Evolutionary conservation across 1,139 yeast species (phyloP).

Genomic region (Kurtzmaniella quercitrusa): DNA sequence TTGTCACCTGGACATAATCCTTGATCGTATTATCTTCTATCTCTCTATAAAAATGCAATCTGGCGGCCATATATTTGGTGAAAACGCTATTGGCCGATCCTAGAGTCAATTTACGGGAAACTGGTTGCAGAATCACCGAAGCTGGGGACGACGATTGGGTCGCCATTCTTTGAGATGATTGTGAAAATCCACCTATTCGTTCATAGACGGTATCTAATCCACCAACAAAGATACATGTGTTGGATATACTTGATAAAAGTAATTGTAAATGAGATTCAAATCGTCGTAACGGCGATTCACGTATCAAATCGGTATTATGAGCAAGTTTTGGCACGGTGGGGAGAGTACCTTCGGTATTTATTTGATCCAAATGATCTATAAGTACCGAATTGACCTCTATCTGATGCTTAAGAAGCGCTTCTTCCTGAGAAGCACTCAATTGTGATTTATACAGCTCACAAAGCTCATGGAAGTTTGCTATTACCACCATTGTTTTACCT

Average conservation of each 20-base stretch:
- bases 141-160: neutral
- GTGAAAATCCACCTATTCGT: constrained; percentile 6
- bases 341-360: constrained; percentile 20
- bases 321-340: constrained; percentile 30
- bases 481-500: constrained; percentile 17
- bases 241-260: constrained; percentile 15
- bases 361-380: constrained; percentile 17
- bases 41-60: constrained; percentile 33
- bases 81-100: constrained; percentile 3
- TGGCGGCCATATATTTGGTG: constrained; percentile 17
- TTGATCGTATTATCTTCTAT: constrained; percentile 9
- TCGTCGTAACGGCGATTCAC: constrained; percentile 30
- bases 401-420: constrained; percentile 30
- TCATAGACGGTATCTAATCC: constrained; percentile 27
- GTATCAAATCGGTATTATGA: constrained; percentile 24
- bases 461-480: constrained; percentile 34
- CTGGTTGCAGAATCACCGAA: neutral
- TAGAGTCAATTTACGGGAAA: neutral
- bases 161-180: neutral
- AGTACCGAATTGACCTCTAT: constrained; percentile 22
- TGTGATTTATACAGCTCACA: constrained; percentile 35
- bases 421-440: constrained; percentile 32
- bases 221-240: constrained; percentile 28
- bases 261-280: constrained; percentile 28
- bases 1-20: constrained; percentile 4